A percentile compares a stretch with the other conserved stretches of the same genome.
Conservation (phyloP, 768 basidiomycete genomes). For the Tylopilus sp. region DNA sequence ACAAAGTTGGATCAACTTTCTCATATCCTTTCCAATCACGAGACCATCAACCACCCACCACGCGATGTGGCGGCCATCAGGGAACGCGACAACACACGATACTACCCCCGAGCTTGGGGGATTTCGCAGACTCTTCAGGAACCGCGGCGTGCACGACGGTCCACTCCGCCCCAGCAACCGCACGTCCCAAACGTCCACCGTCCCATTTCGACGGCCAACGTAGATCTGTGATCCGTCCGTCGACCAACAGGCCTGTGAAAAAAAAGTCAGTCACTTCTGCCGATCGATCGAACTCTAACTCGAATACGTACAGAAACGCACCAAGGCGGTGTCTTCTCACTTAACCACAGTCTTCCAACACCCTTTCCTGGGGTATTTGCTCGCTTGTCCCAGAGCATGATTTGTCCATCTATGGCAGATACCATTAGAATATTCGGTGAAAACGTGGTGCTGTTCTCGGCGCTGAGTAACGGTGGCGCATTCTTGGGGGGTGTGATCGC, state of each 20-base stretch:
- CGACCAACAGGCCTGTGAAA: conserved; percentile 87
- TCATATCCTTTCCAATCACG: conserved; percentile 17
- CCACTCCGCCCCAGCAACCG: conserved; percentile 70
- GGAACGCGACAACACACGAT: conserved; percentile 87
- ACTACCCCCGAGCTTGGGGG: conserved; percentile 88
- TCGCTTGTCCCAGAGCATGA: conserved; percentile 88
- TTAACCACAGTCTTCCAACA: conserved; percentile 83
- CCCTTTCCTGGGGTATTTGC: conserved; percentile 60
- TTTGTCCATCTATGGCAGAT: conserved; percentile 87
- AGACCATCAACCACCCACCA: conserved; percentile 54
- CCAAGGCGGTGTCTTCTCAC: conserved; percentile 93
- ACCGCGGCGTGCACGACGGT: conserved; percentile 61
- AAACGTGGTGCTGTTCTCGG: conserved; percentile 54
- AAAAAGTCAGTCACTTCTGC: conserved; percentile 1
- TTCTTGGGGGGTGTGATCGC: conserved; percentile 62
- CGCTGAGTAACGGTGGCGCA: conserved; percentile 71
- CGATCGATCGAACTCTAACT: conserved; percentile 1
- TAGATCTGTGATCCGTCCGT: conserved; percentile 83
- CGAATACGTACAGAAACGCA: conserved; percentile 76
- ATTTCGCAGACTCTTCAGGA: conserved; percentile 81
- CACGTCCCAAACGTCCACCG: conserved; percentile 93
- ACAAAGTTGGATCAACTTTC: conserved; percentile 16
- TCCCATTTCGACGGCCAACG: conserved; percentile 86
- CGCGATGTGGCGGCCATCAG: conserved; percentile 88
- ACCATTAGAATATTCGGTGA: conserved; percentile 87